phyloP scores from a whole-genome alignment of 495 filamentous ascomycete species.

The Neurospora sp. region DNA sequence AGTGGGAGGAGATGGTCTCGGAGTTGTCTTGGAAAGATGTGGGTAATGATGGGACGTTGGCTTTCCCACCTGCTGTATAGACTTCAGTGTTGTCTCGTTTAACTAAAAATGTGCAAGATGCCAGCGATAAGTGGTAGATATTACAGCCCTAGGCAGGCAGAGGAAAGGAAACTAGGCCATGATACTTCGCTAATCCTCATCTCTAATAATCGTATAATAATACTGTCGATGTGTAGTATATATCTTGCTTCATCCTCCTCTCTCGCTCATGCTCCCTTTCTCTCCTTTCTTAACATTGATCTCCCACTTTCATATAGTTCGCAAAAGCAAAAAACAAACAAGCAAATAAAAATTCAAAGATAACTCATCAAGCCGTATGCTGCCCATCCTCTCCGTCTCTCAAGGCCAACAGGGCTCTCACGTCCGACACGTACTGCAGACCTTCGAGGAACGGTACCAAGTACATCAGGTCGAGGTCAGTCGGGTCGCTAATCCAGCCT shows the following conservation, averaged over 20 bases:
- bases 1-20: background rate
- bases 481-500: slow-evolving; percentile 86
- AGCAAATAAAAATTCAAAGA: background rate
- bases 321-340: background rate
- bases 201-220: background rate
- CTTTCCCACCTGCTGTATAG: background rate
- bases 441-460: slow-evolving; percentile 90
- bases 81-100: background rate
- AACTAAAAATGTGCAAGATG: background rate
- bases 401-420: slow-evolving; percentile 77
- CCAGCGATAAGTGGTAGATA: background rate
- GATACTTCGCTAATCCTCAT: background rate
- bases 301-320: background rate
- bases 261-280: background rate
- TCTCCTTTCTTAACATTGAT: background rate
- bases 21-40: background rate
- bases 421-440: slow-evolving; percentile 91
- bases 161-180: background rate
- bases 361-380: slow-evolving; percentile 28
- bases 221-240: background rate
- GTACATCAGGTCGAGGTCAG: slow-evolving; percentile 82
- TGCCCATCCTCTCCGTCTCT: slow-evolving; percentile 69
- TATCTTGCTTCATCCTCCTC: background rate
- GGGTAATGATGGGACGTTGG: background rate
- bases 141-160: background rate